Base-by-base conservation (phyloP, 176 grass and related monocot species). In the Oryza rufipogon region DNA sequence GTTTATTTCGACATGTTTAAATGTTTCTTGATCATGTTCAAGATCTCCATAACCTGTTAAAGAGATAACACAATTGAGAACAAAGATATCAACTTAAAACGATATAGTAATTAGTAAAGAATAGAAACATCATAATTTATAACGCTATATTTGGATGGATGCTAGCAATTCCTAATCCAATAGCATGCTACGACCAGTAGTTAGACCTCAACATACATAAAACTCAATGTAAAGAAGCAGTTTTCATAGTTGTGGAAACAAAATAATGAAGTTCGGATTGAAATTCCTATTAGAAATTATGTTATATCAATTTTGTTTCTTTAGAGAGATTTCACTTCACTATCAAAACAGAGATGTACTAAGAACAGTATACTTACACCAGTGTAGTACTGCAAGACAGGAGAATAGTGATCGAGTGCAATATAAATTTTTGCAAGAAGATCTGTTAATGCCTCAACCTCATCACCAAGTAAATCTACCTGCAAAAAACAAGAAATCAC, bases 391-490 rank as follows among this genome's bases (percentile, higher is more conserved):
- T 94, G 92, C 60, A 94, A 69, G 46, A 94, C 86, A 73, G 92
- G 92, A 88, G 88, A 91, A 72, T 94, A 94, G 82, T 94, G 92
- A 56, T 94, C 92, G 1, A 94, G 83, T 42, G 83, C 88, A 63
- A 88, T 84, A 54, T 91, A 91, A n/a, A 94, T 91, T 88, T 91
- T 94, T 66, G 86, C 86, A 91, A 94, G 92, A 84, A 93, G 88
- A 86, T 72, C 56, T 11, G 84, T 80, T 66, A 94, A 87, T 77
- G 83, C 58, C 72, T 94, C 92, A 88, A 94, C 92, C 41, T 94
- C 92, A 77, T 94, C 92, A 68, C 92, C 92, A 63, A 94, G 86
- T 73, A 94, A 88, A 94, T 94, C 92, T 52, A 94, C 92, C 92
- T 94, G 92, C 52, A 63, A 17, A 66, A 78, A 30, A 4, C 28